These are phyloP conservation scores for Pyrus communis DNA, from an alignment of 306 rosid genomes.

Conservation along the genomic window DNA sequence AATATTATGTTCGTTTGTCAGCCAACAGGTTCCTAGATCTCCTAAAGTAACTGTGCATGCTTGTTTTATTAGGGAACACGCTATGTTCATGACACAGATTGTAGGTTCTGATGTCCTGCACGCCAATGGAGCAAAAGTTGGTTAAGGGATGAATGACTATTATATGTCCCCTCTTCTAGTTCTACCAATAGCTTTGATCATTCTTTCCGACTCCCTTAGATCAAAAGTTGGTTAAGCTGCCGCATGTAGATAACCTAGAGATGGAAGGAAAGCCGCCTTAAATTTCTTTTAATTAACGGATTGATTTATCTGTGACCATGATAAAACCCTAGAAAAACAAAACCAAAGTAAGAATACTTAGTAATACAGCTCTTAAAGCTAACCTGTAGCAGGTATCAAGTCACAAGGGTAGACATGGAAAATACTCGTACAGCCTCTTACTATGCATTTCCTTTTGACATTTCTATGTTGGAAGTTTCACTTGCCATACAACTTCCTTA, in stretches of 20 bases:
- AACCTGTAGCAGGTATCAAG: neutral
- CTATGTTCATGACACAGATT: neutral
- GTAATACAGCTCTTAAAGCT: neutral
- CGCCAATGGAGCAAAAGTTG: neutral
- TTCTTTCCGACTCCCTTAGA: neutral
- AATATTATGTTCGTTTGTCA: neutral
- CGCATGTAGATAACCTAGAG: neutral
- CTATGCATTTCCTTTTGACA: neutral
- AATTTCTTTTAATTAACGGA: neutral
- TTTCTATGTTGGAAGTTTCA: constrained; percentile 4
- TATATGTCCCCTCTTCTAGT: neutral
- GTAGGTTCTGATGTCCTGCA: neutral
- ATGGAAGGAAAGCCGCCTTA: neutral
- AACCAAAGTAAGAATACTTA: neutral
- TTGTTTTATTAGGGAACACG: neutral
- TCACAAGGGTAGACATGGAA: neutral
- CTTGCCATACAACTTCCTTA: constrained; percentile 31
- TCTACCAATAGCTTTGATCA: neutral
- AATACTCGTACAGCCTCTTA: neutral
- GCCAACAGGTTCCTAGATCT: neutral
- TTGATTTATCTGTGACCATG: neutral
- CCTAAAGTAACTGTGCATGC: neutral
- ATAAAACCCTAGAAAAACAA: neutral
- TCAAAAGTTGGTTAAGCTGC: neutral
- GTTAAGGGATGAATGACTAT: too few species aligned